Percentiles rank a stretch among this genome's conserved stretches.
These are phyloP conservation scores for Lipomyces sp. DNA, from an alignment of 805 yeast genomes.

Conservation along the genomic window DNA sequence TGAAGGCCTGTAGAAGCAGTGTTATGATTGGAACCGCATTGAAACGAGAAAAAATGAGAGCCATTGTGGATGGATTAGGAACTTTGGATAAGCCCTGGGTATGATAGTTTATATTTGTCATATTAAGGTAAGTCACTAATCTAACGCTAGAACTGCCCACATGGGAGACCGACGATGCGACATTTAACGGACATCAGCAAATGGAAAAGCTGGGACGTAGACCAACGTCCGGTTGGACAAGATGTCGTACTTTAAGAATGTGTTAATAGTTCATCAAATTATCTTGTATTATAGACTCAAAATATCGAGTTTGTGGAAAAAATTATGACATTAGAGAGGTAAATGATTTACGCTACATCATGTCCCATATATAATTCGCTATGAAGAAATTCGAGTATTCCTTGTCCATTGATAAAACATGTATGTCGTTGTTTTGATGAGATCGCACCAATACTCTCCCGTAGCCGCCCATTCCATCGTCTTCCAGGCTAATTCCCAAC, in stretches of 20 bases:
- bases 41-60: conserved; percentile 61
- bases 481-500: conserved; percentile 35
- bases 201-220: conserved; percentile 31
- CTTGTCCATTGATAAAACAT: conserved; percentile 41
- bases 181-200: conserved; percentile 66
- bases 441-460: conserved; percentile 35
- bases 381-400: conserved; percentile 70
- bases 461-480: conserved; percentile 28
- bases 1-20: conserved; percentile 92
- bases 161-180: conserved; percentile 96
- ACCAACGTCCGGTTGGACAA: conserved; percentile 4
- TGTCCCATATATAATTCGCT: conserved; percentile 79
- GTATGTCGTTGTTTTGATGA: conserved; percentile 34
- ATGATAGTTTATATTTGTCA: conserved; percentile 46
- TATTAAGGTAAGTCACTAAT: not conserved
- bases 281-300: not conserved
- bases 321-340: not conserved
- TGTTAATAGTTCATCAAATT: not conserved
- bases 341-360: conserved; percentile 26
- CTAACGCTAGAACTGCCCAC: conserved; percentile 64
- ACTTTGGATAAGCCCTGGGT: conserved; percentile 91
- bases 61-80: conserved; percentile 70
- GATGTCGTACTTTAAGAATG: not conserved
- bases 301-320: not conserved
- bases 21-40: conserved; percentile 90